Evolutionary conservation across 2,329 filamentous ascomycete genomes (phyloP).

Genomic region (Cytospora schulzeri): DNA sequence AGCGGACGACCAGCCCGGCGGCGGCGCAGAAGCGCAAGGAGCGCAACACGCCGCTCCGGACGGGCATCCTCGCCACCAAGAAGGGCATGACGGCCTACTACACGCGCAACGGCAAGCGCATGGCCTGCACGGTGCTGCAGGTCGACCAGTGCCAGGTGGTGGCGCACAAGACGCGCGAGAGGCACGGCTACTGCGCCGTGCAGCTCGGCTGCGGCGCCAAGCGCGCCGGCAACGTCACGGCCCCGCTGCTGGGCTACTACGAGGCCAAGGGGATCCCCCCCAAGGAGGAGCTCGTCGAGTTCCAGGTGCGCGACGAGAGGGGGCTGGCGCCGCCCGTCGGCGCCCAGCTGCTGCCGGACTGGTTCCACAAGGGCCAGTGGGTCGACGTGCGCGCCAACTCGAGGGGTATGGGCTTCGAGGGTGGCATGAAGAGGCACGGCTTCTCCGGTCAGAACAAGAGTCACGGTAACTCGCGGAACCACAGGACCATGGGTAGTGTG

Average conservation of each 20-base stretch:
- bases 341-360: conserved; percentile 75
- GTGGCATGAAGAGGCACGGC: conserved; percentile 96
- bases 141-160: conserved; percentile 91
- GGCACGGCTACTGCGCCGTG: conserved; percentile 91
- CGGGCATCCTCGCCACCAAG: conserved; percentile 84
- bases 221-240: conserved; percentile 74
- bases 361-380: conserved; percentile 89
- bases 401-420: conserved; percentile 89
- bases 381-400: conserved; percentile 81
- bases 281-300: conserved; percentile 83
- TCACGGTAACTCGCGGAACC: conserved; percentile 94
- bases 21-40: conserved; percentile 62
- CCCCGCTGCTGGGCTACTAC: conserved; percentile 85
- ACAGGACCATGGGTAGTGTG: conserved; percentile 87
- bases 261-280: conserved; percentile 79
- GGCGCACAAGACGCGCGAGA: conserved; percentile 76
- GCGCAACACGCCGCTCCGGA: conserved; percentile 65
- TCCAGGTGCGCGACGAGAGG: conserved; percentile 73
- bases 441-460: conserved; percentile 86
- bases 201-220: conserved; percentile 82
- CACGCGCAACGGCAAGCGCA: conserved; percentile 75
- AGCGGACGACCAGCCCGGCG: conserved; percentile 58
- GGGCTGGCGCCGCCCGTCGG: conserved; percentile 75
- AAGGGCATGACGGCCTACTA: conserved; percentile 95
- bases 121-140: conserved; percentile 89